Percentiles rank a stretch among this genome's conserved stretches.
These are phyloP conservation scores for Viola pubescens DNA, from an alignment of 441 rosid species.

Conservation along the genomic window DNA sequence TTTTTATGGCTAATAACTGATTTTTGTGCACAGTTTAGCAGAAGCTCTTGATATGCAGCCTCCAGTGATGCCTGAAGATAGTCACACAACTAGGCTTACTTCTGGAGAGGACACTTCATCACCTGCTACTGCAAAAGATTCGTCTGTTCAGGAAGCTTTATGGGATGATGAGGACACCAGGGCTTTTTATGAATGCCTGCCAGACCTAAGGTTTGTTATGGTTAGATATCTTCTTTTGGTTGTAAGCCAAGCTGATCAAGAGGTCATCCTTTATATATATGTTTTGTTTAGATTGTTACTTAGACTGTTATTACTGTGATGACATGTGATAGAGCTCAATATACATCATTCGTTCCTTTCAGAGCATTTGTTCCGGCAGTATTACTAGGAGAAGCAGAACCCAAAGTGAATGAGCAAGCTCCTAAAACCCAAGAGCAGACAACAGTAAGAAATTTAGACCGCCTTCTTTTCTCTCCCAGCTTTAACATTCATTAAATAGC, in stretches of 20 bases:
- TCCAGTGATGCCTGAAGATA: slow-evolving; percentile 97
- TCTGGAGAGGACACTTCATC: slow-evolving; percentile 77
- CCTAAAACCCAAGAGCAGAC: slow-evolving; percentile 62
- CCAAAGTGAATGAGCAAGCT: slow-evolving; percentile 71
- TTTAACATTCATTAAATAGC: no score
- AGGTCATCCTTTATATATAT: background rate
- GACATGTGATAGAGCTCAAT: background rate
- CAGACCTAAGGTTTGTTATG: slow-evolving; percentile 85
- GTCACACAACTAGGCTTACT: slow-evolving; percentile 87
- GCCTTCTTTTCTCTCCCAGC: slow-evolving; percentile 3
- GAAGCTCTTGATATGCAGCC: slow-evolving; percentile 98
- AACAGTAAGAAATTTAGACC: slow-evolving; percentile 48
- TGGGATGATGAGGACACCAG: slow-evolving; percentile 99
- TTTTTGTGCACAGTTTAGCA: slow-evolving; percentile 56
- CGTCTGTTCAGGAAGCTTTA: slow-evolving; percentile 63
- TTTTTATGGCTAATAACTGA: background rate
- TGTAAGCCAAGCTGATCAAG: background rate
- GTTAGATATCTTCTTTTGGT: slow-evolving; percentile 1
- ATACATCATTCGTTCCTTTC: slow-evolving; percentile 21
- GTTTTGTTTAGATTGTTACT: background rate
- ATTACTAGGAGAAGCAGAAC: slow-evolving; percentile 85
- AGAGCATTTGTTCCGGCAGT: slow-evolving; percentile 99
- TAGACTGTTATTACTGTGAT: background rate
- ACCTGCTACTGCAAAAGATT: slow-evolving; percentile 70
- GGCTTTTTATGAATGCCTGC: slow-evolving; percentile 90